A percentile compares a stretch with the other conserved stretches of the same genome.
phyloP scores from a whole-genome alignment of 306 rosid species.

The cucumber (Cucumis sativus) region DNA sequence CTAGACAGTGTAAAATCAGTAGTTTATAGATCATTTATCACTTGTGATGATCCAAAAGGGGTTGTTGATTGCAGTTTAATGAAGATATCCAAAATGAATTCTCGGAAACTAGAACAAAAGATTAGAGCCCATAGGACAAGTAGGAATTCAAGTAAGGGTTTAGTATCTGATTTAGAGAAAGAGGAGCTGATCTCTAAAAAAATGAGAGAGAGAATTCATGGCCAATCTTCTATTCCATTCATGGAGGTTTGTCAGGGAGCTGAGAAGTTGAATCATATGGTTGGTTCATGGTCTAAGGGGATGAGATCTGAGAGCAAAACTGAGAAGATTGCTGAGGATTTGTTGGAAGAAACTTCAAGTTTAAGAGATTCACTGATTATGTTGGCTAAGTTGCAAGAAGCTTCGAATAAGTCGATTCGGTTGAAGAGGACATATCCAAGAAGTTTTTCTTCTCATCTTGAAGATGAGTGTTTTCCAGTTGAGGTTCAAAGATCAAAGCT shows the following conservation, averaged over 20 bases:
- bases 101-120: conserved; percentile 41
- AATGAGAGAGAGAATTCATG: conserved; percentile 17
- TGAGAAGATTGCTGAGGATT: conserved; percentile 49
- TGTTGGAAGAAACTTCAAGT: conserved; percentile 78
- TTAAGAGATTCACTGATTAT: conserved; percentile 55
- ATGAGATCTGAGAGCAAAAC: conserved; percentile 34
- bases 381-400: conserved; percentile 71
- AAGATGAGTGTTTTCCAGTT: conserved; percentile 19
- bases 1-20: conserved; percentile 40
- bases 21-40: conserved; percentile 62
- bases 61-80: conserved; percentile 63
- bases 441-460: background rate
- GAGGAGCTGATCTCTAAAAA: conserved; percentile 27
- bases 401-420: conserved; percentile 31
- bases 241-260: conserved; percentile 65
- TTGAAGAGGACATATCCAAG: conserved; percentile 24
- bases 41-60: conserved; percentile 89
- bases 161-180: conserved; percentile 18
- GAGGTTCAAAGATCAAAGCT: conserved; percentile 27
- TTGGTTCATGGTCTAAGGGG: conserved; percentile 68
- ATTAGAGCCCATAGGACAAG: conserved; percentile 25
- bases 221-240: conserved; percentile 52
- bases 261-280: conserved; percentile 56
- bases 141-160: conserved; percentile 16
- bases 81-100: conserved; percentile 41